Evolutionary conservation across 176 grass and related monocot genomes (phyloP).

Genomic region (Phyllostachys edulis): DNA sequence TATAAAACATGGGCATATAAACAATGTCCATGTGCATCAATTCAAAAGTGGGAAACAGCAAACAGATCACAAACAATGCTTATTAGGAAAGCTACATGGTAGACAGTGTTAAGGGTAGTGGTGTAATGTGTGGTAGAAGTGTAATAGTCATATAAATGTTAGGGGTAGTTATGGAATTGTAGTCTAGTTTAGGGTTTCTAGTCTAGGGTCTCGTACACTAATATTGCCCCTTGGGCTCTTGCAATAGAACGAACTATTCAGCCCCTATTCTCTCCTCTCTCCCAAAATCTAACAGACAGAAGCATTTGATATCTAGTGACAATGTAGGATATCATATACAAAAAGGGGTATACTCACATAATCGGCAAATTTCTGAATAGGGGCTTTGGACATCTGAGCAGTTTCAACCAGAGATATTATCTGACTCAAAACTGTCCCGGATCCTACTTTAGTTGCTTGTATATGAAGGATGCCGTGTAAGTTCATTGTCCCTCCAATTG

Average conservation of each 20-base stretch:
- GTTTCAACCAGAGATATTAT: constrained; percentile 99
- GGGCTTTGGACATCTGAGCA: constrained; percentile 97
- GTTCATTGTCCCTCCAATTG: constrained; percentile 96
- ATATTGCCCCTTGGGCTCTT: too few species aligned
- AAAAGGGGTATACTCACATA: constrained; percentile 58
- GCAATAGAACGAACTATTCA: too few species aligned
- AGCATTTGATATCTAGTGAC: background rate
- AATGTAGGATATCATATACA: background rate
- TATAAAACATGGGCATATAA: constrained; percentile 16
- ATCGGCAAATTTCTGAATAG: constrained; percentile 98
- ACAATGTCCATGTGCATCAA: background rate
- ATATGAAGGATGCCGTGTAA: constrained; percentile 88
- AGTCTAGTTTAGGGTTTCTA: too few species aligned
- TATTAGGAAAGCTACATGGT: background rate
- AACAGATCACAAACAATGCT: background rate
- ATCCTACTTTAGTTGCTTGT: constrained; percentile 93
- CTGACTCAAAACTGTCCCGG: constrained; percentile 86
- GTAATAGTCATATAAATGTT: too few species aligned
- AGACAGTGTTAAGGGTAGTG: background rate
- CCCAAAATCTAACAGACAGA: background rate
- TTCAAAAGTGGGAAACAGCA: background rate
- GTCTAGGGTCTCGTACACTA: too few species aligned
- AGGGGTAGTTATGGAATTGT: too few species aligned
- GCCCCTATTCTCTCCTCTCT: too few species aligned
- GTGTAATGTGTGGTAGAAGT: too few species aligned